A percentile compares a stretch with the other conserved stretches of the same genome.
phyloP scores from a whole-genome alignment of 1,284 basidiomycete genomes.

The Puccinia horiana region DNA sequence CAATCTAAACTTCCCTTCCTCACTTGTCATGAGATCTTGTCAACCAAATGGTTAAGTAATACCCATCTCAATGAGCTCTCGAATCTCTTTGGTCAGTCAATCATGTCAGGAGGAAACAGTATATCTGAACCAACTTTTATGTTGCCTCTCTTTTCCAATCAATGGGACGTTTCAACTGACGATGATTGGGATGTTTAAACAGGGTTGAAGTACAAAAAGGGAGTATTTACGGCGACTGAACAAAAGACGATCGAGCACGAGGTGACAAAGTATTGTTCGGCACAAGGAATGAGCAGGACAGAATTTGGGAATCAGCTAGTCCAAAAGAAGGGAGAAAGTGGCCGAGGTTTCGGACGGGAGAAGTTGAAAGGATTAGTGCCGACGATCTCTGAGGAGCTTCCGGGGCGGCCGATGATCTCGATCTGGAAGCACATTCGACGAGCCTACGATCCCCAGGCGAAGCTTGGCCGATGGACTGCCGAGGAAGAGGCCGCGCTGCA shows the following conservation, averaged over 20 bases:
- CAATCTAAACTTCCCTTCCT: background rate
- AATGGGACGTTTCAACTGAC: background rate
- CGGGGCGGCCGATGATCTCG: slow-evolving; percentile 72
- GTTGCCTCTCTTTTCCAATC: too few relatives aligned
- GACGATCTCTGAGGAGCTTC: slow-evolving; percentile 67
- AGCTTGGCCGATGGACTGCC: slow-evolving; percentile 70
- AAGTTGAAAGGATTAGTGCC: slow-evolving; percentile 70
- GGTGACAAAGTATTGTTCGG: slow-evolving; percentile 67
- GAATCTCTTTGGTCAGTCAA: slow-evolving; percentile 14
- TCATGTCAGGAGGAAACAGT: too few relatives aligned
- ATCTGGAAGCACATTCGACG: slow-evolving; percentile 77
- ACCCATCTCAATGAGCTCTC: slow-evolving; percentile 7
- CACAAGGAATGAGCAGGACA: slow-evolving; percentile 63
- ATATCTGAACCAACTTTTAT: too few relatives aligned
- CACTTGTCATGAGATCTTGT: slow-evolving; percentile 10
- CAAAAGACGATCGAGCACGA: slow-evolving; percentile 68
- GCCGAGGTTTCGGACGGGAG: slow-evolving; percentile 61
- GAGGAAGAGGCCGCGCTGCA: slow-evolving; percentile 70
- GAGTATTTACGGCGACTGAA: slow-evolving; percentile 76
- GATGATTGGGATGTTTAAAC: background rate
- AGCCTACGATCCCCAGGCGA: slow-evolving; percentile 67
- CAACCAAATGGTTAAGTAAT: background rate
- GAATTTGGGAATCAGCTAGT: slow-evolving; percentile 66
- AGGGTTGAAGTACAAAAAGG: slow-evolving; percentile 79
- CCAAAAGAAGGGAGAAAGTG: slow-evolving; percentile 65